phyloP scores from a whole-genome alignment of 2,329 filamentous ascomycete species.

The Exophiala sp. region DNA sequence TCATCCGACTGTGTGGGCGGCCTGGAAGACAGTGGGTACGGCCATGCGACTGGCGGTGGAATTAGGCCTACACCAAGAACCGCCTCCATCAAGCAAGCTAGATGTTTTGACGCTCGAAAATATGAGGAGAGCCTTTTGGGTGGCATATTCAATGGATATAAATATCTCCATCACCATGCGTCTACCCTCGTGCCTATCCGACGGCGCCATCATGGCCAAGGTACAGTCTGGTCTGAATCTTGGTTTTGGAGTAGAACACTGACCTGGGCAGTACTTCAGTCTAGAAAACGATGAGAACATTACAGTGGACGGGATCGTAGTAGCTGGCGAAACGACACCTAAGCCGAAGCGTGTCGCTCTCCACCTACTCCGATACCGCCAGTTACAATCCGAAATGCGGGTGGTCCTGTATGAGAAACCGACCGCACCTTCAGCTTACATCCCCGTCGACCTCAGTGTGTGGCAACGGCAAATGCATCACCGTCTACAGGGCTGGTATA shows the following conservation, averaged over 20 bases:
- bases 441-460: conserved; percentile 1
- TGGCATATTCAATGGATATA: conserved; percentile 15
- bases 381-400: conserved; percentile 17
- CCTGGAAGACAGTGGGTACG: conserved; percentile 15
- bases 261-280: conserved; percentile 5
- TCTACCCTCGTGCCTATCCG: conserved; percentile 9
- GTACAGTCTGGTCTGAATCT: too few species aligned
- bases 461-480: conserved; percentile 9
- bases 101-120: conserved; percentile 8
- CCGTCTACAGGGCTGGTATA: conserved; percentile 13
- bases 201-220: conserved; percentile 14
- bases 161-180: conserved; percentile 11
- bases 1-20: conserved; percentile 13
- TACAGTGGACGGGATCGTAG: conserved; percentile 5
- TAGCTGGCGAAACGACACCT: not conserved
- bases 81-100: not conserved
- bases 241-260: not conserved
- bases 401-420: conserved; percentile 7
- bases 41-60: conserved; percentile 15
- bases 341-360: conserved; percentile 7
- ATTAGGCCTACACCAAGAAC: conserved; percentile 12
- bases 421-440: not conserved
- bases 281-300: conserved; percentile 10
- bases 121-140: conserved; percentile 13
- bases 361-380: conserved; percentile 13